These are phyloP conservation scores for Pichia sp. DNA, from an alignment of 1,139 yeast genomes.

Conservation along the genomic window DNA sequence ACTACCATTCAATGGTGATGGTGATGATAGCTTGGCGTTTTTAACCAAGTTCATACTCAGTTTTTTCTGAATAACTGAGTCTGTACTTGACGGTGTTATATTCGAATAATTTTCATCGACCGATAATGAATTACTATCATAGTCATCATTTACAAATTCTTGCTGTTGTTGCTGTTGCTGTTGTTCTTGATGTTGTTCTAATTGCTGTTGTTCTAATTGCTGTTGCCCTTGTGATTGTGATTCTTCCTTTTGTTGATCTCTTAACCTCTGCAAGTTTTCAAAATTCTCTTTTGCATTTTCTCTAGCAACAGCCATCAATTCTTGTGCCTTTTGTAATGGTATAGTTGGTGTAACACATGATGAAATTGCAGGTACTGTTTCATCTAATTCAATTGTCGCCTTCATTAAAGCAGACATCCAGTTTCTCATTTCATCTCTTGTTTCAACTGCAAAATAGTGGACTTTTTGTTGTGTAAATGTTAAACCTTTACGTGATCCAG, in stretches of 20 bases:
- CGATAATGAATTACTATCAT: slow-evolving; percentile 6
- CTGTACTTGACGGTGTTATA: slow-evolving; percentile 16
- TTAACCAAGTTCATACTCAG: slow-evolving; percentile 2
- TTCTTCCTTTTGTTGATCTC: slow-evolving; percentile 30
- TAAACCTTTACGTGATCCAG: slow-evolving; percentile 90
- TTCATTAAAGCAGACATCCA: slow-evolving; percentile 96
- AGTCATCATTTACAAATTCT: slow-evolving; percentile 1
- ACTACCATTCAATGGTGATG: slow-evolving; percentile 34
- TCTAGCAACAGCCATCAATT: slow-evolving; percentile 72
- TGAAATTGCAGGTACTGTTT: slow-evolving; percentile 85
- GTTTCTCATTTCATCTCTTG: slow-evolving; percentile 81
- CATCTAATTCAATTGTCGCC: slow-evolving; percentile 94
- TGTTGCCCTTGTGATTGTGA: not conserved
- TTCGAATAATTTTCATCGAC: slow-evolving; percentile 18
- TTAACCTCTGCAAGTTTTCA: slow-evolving; percentile 39
- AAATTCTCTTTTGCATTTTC: slow-evolving; percentile 62
- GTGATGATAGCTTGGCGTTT: too few species aligned
- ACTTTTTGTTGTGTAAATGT: slow-evolving; percentile 95
- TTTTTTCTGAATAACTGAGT: slow-evolving; percentile 12
- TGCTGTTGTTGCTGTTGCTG: slow-evolving; percentile 11
- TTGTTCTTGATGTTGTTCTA: too few species aligned
- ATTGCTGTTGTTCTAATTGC: slow-evolving; percentile 11
- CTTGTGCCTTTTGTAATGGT: slow-evolving; percentile 79
- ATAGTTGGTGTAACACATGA: slow-evolving; percentile 94
- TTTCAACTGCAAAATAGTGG: slow-evolving; percentile 92